phyloP scores from a whole-genome alignment of 2,329 filamentous ascomycete species.

The Aspergillus novoparasiticus region DNA sequence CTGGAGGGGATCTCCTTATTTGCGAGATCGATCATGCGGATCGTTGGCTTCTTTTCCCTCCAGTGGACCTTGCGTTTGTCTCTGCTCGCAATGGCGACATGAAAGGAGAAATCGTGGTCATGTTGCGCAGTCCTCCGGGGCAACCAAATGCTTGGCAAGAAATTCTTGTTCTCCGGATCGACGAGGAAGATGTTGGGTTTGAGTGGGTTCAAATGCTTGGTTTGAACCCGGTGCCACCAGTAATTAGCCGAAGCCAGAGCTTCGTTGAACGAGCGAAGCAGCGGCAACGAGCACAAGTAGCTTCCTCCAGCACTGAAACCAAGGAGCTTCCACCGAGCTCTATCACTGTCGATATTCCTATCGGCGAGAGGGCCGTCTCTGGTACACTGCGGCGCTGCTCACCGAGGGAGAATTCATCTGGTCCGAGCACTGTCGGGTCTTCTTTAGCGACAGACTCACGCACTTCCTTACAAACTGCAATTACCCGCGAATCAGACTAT shows the following conservation, averaged over 20 bases:
- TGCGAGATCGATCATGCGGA: slow-evolving; percentile 80
- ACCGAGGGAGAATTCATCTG: slow-evolving; percentile 32
- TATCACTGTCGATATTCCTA: slow-evolving; percentile 61
- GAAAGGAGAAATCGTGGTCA: slow-evolving; percentile 76
- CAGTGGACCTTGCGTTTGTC: slow-evolving; percentile 70
- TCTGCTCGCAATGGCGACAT: slow-evolving; percentile 78
- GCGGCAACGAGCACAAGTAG: slow-evolving; percentile 30
- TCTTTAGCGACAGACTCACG: slow-evolving; percentile 29
- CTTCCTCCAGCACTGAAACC: slow-evolving; percentile 24
- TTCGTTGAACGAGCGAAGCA: slow-evolving; percentile 51
- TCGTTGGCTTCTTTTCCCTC: slow-evolving; percentile 88
- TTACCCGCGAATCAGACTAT: slow-evolving; percentile 39
- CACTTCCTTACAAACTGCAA: slow-evolving; percentile 32
- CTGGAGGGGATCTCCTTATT: slow-evolving; percentile 83
- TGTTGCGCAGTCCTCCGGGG: slow-evolving; percentile 74
- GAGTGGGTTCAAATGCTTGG: slow-evolving; percentile 92
- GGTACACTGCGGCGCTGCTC: slow-evolving; percentile 46
- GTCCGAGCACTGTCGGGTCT: slow-evolving; percentile 35
- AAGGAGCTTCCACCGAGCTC: slow-evolving; percentile 50
- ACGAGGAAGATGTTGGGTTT: slow-evolving; percentile 73
- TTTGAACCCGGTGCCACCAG: slow-evolving; percentile 63
- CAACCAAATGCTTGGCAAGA: slow-evolving; percentile 76
- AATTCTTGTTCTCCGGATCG: slow-evolving; percentile 73
- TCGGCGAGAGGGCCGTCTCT: slow-evolving; percentile 59
- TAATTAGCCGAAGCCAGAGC: slow-evolving; percentile 56